phyloP scores from a whole-genome alignment of 441 rosid species.

The Eugenia klotzschiana region DNA sequence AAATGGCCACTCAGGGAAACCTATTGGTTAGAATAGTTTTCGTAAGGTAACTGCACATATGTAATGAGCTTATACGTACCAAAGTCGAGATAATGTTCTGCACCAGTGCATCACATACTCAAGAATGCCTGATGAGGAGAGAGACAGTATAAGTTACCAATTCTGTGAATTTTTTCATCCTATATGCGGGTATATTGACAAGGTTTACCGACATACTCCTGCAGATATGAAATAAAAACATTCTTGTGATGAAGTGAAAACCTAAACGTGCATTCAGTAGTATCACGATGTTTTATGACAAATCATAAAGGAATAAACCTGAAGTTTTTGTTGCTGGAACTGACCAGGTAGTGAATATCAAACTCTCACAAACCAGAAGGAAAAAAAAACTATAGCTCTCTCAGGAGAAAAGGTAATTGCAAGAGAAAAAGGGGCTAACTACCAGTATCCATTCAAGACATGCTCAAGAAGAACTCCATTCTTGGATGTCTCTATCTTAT shows the following conservation, averaged over 20 bases:
- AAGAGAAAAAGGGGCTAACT: background rate
- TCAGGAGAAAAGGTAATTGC: background rate
- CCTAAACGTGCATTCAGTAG: background rate
- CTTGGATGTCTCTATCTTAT: background rate
- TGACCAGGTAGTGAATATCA: background rate
- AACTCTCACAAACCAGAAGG: background rate
- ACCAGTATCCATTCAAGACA: background rate
- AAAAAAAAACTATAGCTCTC: background rate
- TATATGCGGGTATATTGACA: constrained; percentile 18
- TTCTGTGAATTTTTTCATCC: constrained; percentile 40
- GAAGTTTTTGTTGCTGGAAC: background rate
- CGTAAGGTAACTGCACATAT: background rate
- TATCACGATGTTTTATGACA: background rate
- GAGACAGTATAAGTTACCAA: constrained; percentile 30
- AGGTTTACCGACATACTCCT: constrained; percentile 33
- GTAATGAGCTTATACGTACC: background rate
- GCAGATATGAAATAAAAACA: background rate
- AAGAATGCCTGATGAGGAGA: background rate
- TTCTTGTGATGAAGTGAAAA: constrained; percentile 7
- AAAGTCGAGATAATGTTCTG: background rate
- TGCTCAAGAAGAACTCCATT: background rate
- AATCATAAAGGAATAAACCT: background rate
- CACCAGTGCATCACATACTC: background rate
- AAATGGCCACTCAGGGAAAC: constrained; percentile 90
- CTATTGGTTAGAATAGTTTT: constrained; percentile 24